Conservation (phyloP, 768 basidiomycete species). For the Rhizopogon sp. region DNA sequence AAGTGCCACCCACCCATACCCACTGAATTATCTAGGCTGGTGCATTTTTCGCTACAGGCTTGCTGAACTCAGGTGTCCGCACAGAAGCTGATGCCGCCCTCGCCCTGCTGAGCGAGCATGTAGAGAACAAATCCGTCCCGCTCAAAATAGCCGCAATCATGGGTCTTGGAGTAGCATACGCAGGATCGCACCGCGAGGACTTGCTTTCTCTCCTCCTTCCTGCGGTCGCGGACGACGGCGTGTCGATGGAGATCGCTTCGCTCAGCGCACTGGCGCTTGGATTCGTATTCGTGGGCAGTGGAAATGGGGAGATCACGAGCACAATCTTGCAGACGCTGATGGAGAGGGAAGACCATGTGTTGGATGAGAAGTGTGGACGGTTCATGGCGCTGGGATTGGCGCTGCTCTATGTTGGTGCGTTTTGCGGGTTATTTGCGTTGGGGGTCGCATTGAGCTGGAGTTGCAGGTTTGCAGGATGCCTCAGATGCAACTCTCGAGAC, state of each 20-base stretch:
- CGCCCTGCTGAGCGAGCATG: slow-evolving; percentile 85
- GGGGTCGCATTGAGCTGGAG: slow-evolving; percentile 4
- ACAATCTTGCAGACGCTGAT: slow-evolving; percentile 89
- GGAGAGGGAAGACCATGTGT: slow-evolving; percentile 69
- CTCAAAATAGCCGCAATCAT: slow-evolving; percentile 86
- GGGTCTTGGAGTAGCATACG: slow-evolving; percentile 92
- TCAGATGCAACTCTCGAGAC: slow-evolving; percentile 94
- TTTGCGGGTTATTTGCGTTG: neutral
- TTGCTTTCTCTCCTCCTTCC: slow-evolving; percentile 75
- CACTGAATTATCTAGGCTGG: slow-evolving; percentile 55
- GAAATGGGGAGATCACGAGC: slow-evolving; percentile 87
- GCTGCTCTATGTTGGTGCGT: slow-evolving; percentile 82
- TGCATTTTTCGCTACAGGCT: slow-evolving; percentile 90
- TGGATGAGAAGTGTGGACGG: slow-evolving; percentile 92
- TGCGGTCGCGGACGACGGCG: slow-evolving; percentile 71
- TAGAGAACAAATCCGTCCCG: slow-evolving; percentile 79
- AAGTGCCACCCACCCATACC: neutral
- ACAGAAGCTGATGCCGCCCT: slow-evolving; percentile 92
- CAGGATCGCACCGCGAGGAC: slow-evolving; percentile 89
- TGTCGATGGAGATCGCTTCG: slow-evolving; percentile 85
- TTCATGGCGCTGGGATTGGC: slow-evolving; percentile 90
- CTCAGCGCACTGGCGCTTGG: slow-evolving; percentile 86
- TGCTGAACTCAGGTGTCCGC: slow-evolving; percentile 83
- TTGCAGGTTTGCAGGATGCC: slow-evolving; percentile 80
- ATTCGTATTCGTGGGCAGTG: slow-evolving; percentile 94